Percentiles rank a stretch among this genome's conserved stretches.
Conservation (phyloP, 352 stramenopile species). For the Globisporangium barbulae region DNA sequence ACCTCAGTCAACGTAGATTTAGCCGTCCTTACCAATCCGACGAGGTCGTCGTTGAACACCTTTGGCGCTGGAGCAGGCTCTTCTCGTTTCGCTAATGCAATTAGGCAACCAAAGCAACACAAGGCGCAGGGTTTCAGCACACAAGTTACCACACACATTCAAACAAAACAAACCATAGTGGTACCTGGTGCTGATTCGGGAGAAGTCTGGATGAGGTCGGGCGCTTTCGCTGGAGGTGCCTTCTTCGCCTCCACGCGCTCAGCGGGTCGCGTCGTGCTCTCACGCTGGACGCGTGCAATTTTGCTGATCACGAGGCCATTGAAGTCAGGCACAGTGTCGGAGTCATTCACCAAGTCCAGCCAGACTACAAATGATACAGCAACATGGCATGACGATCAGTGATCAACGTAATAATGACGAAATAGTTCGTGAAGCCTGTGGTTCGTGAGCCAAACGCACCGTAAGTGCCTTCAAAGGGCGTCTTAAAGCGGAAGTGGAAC, state of each 20-base stretch:
- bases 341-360: constrained; percentile 74
- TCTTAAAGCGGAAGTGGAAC: constrained; percentile 88
- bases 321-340: constrained; percentile 70
- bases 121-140: not conserved
- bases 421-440: too few relatives aligned
- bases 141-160: not conserved
- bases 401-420: too few relatives aligned
- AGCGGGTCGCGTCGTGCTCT: constrained; percentile 34
- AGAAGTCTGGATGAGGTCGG: constrained; percentile 77
- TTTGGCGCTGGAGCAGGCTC: constrained; percentile 44
- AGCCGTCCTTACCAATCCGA: constrained; percentile 51
- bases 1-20: not conserved
- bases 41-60: constrained; percentile 77
- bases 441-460: constrained; percentile 28
- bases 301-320: constrained; percentile 81
- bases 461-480: constrained; percentile 81
- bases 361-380: constrained; percentile 44
- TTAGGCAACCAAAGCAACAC: not conserved
- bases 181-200: constrained; percentile 14
- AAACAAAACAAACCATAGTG: not conserved
- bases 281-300: constrained; percentile 63
- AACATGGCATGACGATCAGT: not conserved
- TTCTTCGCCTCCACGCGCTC: constrained; percentile 35
- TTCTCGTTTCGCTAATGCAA: constrained; percentile 44
- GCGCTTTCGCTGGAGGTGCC: constrained; percentile 29